These are phyloP conservation scores for Phialophora macrospora DNA, from an alignment of 2,329 filamentous ascomycete genomes.

Conservation along the genomic window DNA sequence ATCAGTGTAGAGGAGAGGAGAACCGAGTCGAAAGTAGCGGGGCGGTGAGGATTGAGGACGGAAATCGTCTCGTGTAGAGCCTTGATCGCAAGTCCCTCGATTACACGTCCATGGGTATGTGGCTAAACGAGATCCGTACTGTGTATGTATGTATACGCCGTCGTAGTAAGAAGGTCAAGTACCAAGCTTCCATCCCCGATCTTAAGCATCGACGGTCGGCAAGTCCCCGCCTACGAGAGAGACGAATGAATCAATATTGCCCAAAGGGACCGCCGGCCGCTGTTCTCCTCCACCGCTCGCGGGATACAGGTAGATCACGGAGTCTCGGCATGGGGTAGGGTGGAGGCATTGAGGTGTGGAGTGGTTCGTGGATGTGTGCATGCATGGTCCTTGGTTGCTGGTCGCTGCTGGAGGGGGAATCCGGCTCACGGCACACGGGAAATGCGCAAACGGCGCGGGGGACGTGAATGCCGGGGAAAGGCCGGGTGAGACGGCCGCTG, in stretches of 20 bases:
- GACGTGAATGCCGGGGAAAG: neutral
- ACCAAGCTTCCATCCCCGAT: slow-evolving; percentile 11
- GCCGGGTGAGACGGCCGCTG: neutral
- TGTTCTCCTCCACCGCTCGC: neutral
- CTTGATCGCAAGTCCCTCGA: neutral
- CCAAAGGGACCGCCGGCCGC: neutral
- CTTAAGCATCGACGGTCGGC: slow-evolving; percentile 13
- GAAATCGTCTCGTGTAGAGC: too few species aligned
- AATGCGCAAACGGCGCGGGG: neutral
- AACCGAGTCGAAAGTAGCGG: too few species aligned
- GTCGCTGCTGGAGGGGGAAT: neutral
- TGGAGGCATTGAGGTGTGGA: neutral
- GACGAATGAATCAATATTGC: neutral
- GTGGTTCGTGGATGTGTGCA: neutral
- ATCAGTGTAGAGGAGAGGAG: too few species aligned
- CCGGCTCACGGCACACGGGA: neutral
- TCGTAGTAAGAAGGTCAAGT: neutral
- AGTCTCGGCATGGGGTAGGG: neutral
- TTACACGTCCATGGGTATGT: neutral
- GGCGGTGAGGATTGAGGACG: neutral
- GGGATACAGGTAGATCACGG: neutral
- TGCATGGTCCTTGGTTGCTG: neutral
- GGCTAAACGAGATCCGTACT: neutral
- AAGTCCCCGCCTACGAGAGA: slow-evolving; percentile 2
- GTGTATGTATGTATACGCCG: neutral